Base-by-base conservation (phyloP, 805 yeast species). In the Kuraishia cidri region DNA sequence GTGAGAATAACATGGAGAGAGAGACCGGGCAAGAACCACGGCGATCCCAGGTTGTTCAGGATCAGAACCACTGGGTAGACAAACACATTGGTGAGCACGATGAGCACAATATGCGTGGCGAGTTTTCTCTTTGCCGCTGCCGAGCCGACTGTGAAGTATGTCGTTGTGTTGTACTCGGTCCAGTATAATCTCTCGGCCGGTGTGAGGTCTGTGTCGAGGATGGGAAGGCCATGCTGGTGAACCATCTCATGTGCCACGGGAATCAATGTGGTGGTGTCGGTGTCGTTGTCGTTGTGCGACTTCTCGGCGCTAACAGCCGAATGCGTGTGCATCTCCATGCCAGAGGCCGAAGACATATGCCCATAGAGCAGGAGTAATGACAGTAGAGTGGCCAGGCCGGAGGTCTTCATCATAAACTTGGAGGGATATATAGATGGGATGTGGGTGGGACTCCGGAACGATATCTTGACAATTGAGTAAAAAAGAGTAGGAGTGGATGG, bases 141-240 rank as follows among this genome's bases (percentile, higher is more conserved):
- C 2, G 68, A 44, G 0, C 65, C 67, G 9, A 71, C 48, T 6
- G 72, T 75, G 57, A 84, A 75, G 52, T 68, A 87, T 3, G 85
- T 77, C 2, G 90, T 79, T 10, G 94, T 75, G 47, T 82, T 75
- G 56, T 87, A 88, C 17, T 56, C 50, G 31, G 75, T 76, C 97
- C 97, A 88, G 54, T 69, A 88, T 18, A 66, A 50, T 35, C 75
- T 60, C 53, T 87, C 95, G 29, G 75, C 81, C 1, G 88, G 79
- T 12, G 76, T 66, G 31, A 88, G 64, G 13, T 72, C 47, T 2
- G 82, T 79, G 18, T 75, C 60, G 29, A 87, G 62, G 27, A 88
- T 83, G 1, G 94, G 88, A 41, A 72, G 47, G 1, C 94, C 94
- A 47, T 85, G 95, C 31, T 55, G 50, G 47, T 74, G 66, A 21